Evolutionary conservation across 495 filamentous ascomycete genomes (phyloP).

Genomic region (Penicillium goetzii): DNA sequence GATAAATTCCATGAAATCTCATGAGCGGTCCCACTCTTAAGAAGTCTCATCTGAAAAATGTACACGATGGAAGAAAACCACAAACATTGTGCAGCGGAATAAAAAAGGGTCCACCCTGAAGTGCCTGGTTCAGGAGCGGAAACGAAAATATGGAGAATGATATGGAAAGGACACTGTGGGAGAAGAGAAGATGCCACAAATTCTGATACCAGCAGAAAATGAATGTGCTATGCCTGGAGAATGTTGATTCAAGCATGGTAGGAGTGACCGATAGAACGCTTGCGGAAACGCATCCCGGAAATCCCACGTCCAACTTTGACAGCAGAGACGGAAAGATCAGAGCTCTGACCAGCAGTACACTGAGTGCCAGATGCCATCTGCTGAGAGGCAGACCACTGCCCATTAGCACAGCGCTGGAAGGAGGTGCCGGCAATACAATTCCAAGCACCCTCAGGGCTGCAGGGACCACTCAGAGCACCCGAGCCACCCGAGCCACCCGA

Average conservation of each 20-base stretch:
- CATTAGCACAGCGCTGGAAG: constrained; percentile 66
- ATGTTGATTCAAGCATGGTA: constrained; percentile 29
- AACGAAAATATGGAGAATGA: constrained; percentile 23
- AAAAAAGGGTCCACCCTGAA: constrained; percentile 25
- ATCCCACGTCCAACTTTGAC: constrained; percentile 33
- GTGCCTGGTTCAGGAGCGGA: constrained; percentile 14
- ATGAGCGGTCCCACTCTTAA: constrained; percentile 10
- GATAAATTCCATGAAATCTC: not conserved
- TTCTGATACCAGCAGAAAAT: constrained; percentile 28
- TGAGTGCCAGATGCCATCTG: constrained; percentile 61
- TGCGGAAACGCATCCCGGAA: constrained; percentile 40
- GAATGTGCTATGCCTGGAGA: not conserved
- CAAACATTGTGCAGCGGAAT: constrained; percentile 18
- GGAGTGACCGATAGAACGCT: constrained; percentile 28
- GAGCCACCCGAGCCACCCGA: constrained; percentile 21
- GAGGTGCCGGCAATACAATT: constrained; percentile 65
- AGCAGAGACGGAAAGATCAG: constrained; percentile 43
- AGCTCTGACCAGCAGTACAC: constrained; percentile 58
- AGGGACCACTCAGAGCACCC: constrained; percentile 42
- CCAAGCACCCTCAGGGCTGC: constrained; percentile 53
- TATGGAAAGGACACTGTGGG: constrained; percentile 10
- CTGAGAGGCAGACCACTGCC: constrained; percentile 58
- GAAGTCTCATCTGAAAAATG: constrained; percentile 24
- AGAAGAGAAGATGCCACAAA: constrained; percentile 13
- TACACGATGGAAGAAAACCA: constrained; percentile 29